Base-by-base conservation (phyloP, 176 grass and related monocot genomes). In the Otatea glauca region DNA sequence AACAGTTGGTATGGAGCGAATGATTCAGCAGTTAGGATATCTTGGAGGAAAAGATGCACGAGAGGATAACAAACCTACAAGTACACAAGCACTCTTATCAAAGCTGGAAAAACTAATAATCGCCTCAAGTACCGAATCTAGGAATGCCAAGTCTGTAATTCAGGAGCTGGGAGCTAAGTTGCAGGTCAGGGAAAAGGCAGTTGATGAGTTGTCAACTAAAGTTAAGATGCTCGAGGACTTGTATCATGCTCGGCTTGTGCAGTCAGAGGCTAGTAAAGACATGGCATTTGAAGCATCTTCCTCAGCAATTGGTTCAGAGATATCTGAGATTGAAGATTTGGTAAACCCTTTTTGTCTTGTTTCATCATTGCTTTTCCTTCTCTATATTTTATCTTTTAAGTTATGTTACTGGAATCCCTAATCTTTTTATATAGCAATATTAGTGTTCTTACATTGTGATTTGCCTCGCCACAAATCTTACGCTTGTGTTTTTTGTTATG, bases 291-390 rank as follows among this genome's bases (percentile, higher is more conserved):
- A 98, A 76, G 83, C 83, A 90, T 90, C 93, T 88, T 90, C 91
- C 66, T 84, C 96, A 34, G 69, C 89, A 72, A 71, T 84, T 82
- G 88, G 79, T 90, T 83, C 91, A 80, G 96, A 93, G 75, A 79
- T 89, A 79, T 85, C 91, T 75, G 93, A 95, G 75, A 93, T 93
- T 82, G 91, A 95, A 89, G 96, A 95, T 90, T 74, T 83, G 93
- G 96, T 98, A 88, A 76, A 74, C 21, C 27, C 64, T 80, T 38
- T 80, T 88, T 85, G 65, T 75, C 56, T 65, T 74, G 63, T 86
- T 74, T 58, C 20, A 7, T 77, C 58, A 56, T 72, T 82, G 60
- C 18, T 76, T 90, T 58, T 68, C 3, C 32, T 83, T 71, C 39
- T 72, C n/a, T 59, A 37, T 5, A 47, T 85, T 85, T 34, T 55